Conservation (phyloP, 306 rosid genomes). For the Oemleria cerasiformis region DNA sequence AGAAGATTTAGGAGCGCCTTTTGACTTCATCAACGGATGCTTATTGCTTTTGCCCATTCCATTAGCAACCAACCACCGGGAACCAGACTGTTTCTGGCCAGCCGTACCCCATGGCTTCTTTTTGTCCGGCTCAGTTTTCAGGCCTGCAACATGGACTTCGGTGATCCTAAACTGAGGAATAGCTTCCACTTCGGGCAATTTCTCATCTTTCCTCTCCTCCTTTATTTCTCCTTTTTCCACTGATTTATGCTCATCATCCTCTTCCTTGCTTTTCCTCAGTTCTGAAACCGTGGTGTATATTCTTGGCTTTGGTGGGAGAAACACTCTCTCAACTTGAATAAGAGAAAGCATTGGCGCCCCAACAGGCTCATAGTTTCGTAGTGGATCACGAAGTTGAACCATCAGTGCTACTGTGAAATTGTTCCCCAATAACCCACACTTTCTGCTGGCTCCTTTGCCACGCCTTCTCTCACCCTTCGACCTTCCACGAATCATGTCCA, state of each 20-base stretch:
- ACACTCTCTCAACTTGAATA: slow-evolving; percentile 86
- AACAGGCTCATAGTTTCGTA: slow-evolving; percentile 79
- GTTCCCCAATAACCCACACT: slow-evolving; percentile 80
- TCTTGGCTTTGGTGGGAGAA: slow-evolving; percentile 73
- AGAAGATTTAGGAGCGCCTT: slow-evolving; percentile 40
- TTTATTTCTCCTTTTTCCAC: slow-evolving; percentile 36
- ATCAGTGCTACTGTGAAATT: slow-evolving; percentile 76
- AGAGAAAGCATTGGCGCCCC: slow-evolving; percentile 89
- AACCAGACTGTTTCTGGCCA: slow-evolving; percentile 65
- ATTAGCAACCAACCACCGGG: slow-evolving; percentile 90
- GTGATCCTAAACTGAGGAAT: slow-evolving; percentile 71
- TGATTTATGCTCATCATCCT: slow-evolving; percentile 45
- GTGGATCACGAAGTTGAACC: slow-evolving; percentile 94
- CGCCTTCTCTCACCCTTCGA: slow-evolving; percentile 57
- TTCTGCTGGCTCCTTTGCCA: slow-evolving; percentile 49
- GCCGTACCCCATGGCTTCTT: slow-evolving; percentile 64
- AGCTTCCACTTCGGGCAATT: slow-evolving; percentile 44
- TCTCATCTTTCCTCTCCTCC: slow-evolving; percentile 41
- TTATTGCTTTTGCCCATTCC: slow-evolving; percentile 80
- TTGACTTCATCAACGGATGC: slow-evolving; percentile 57
- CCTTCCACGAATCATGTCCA: slow-evolving; percentile 51
- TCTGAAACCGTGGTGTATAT: slow-evolving; percentile 48
- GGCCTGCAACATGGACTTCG: slow-evolving; percentile 79
- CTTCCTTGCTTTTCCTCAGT: slow-evolving; percentile 33
- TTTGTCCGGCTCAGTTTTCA: slow-evolving; percentile 43